phyloP scores from a whole-genome alignment of 148 eudicot species.

The Silene uniflora region DNA sequence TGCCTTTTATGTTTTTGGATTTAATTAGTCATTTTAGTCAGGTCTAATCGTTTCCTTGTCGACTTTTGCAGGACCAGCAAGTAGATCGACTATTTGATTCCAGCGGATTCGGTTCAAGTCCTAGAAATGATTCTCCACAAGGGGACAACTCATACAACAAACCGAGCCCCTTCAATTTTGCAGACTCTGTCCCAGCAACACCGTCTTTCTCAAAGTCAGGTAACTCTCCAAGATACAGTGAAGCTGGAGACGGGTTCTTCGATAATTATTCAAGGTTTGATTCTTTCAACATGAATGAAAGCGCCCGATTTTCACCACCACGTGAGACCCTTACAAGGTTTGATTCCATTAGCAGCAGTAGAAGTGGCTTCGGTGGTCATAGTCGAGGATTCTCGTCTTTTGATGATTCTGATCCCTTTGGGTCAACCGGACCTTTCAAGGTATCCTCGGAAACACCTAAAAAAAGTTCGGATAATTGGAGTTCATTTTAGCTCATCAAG shows the following conservation, averaged over 20 bases:
- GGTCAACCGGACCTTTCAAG: slow-evolving; percentile 84
- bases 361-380: slow-evolving; percentile 53
- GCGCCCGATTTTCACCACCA: slow-evolving; percentile 46
- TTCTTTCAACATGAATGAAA: slow-evolving; percentile 44
- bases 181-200: slow-evolving; percentile 82
- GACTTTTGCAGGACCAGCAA: slow-evolving; percentile 53
- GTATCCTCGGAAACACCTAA: slow-evolving; percentile 66
- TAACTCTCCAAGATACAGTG: slow-evolving; percentile 64
- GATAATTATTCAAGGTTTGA: slow-evolving; percentile 60
- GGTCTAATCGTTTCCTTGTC: background rate
- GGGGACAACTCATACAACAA: slow-evolving; percentile 42
- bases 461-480: slow-evolving; percentile 72
- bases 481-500: background rate
- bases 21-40: background rate
- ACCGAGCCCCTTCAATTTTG: slow-evolving; percentile 58
- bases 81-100: slow-evolving; percentile 65
- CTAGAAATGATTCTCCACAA: slow-evolving; percentile 63
- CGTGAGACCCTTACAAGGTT: slow-evolving; percentile 64
- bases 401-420: slow-evolving; percentile 90
- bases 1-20: background rate
- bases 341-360: slow-evolving; percentile 71
- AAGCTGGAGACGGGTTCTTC: slow-evolving; percentile 57
- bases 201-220: slow-evolving; percentile 74
- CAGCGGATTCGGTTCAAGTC: slow-evolving; percentile 56
- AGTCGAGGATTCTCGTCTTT: slow-evolving; percentile 65